Conservation (phyloP, 1,284 basidiomycete genomes). For the Moesziomyces parantarcticus region DNA sequence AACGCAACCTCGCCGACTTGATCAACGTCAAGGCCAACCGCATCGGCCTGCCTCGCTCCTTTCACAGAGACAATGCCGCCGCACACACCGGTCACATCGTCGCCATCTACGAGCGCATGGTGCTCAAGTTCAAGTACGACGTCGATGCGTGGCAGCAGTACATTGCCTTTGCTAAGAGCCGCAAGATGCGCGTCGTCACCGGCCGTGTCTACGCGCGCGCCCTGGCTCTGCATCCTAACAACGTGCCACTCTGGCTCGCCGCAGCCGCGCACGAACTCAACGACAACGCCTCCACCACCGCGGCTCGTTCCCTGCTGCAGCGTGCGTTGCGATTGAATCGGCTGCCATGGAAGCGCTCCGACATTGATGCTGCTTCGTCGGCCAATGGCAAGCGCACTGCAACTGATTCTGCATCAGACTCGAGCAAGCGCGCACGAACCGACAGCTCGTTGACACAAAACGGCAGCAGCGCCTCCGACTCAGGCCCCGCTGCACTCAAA, state of each 20-base stretch:
- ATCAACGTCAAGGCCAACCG: slow-evolving; percentile 48
- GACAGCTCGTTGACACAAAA: not conserved
- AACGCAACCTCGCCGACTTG: slow-evolving; percentile 73
- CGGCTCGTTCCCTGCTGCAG: slow-evolving; percentile 84
- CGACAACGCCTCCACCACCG: slow-evolving; percentile 77
- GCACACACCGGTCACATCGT: slow-evolving; percentile 76
- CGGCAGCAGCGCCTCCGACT: not conserved
- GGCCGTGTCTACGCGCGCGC: slow-evolving; percentile 75
- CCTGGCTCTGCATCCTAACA: slow-evolving; percentile 84
- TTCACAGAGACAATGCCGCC: slow-evolving; percentile 50
- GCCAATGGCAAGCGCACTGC: slow-evolving; percentile 17
- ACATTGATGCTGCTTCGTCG: not conserved
- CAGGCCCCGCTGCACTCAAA: slow-evolving; percentile 42
- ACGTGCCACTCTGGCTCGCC: slow-evolving; percentile 82
- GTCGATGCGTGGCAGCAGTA: slow-evolving; percentile 89
- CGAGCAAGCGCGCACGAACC: slow-evolving; percentile 16
- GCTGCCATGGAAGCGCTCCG: slow-evolving; percentile 31
- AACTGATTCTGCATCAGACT: slow-evolving; percentile 7
- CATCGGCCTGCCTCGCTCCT: slow-evolving; percentile 48
- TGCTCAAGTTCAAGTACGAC: slow-evolving; percentile 88
- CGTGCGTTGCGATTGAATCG: slow-evolving; percentile 77
- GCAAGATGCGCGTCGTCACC: slow-evolving; percentile 82
- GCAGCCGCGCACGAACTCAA: slow-evolving; percentile 87
- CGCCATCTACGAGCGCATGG: slow-evolving; percentile 88
- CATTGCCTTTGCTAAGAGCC: slow-evolving; percentile 81